Evolutionary conservation across 768 basidiomycete species (phyloP).

Genomic region (Pleurotus djamor): DNA sequence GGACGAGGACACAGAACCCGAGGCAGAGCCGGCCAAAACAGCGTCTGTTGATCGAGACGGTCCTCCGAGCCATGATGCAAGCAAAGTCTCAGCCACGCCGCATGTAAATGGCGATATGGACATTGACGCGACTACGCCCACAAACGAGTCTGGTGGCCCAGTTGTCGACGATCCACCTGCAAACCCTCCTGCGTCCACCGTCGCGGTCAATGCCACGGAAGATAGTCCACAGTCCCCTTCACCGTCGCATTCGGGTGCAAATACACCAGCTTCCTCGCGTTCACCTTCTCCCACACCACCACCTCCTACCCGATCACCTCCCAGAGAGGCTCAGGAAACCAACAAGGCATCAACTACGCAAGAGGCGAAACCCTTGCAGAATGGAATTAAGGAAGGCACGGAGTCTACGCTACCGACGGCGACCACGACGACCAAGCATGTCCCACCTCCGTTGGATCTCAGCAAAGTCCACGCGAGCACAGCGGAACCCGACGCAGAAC

Average conservation of each 20-base stretch:
- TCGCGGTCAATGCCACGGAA: conserved; percentile 32
- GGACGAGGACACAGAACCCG: conserved; percentile 12
- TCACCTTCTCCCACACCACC: conserved; percentile 16
- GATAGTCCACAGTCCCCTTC: conserved; percentile 33
- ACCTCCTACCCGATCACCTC: not conserved
- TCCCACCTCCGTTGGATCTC: conserved; percentile 10
- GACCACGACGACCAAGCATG: not conserved
- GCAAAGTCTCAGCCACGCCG: conserved; percentile 18
- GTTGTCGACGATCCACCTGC: conserved; percentile 26
- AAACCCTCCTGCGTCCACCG: conserved; percentile 46
- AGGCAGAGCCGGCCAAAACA: conserved; percentile 10
- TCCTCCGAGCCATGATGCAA: conserved; percentile 9
- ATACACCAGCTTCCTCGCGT: conserved; percentile 36
- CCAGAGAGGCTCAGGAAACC: not conserved
- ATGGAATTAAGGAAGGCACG: not conserved
- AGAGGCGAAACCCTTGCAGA: conserved; percentile 1
- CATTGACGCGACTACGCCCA: conserved; percentile 27
- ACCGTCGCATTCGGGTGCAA: conserved; percentile 18
- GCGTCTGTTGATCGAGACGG: conserved; percentile 7
- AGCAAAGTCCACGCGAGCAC: conserved; percentile 5
- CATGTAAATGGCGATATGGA: conserved; percentile 21
- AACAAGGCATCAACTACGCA: conserved; percentile 11
- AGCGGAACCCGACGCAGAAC: conserved; percentile 15
- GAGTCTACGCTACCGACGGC: not conserved
- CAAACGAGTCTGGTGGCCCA: conserved; percentile 22